A percentile compares a stretch with the other conserved stretches of the same genome.
phyloP scores from a whole-genome alignment of 495 filamentous ascomycete genomes.

The Penicillium canariense region DNA sequence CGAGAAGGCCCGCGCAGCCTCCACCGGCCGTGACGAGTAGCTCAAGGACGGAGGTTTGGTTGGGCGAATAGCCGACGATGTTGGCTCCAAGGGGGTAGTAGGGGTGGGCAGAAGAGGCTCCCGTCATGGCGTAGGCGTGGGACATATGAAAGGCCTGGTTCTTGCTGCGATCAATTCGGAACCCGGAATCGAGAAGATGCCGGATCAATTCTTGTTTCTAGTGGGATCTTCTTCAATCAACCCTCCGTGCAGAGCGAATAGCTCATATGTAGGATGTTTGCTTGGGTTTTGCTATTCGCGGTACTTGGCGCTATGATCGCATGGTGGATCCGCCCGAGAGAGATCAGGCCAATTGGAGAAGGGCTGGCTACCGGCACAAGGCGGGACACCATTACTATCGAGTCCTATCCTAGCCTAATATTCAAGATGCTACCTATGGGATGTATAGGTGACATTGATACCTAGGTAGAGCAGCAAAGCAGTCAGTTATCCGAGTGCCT shows the following conservation, averaged over 20 bases:
- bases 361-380: too few relatives aligned
- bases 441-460: too few relatives aligned
- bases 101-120: conserved; percentile 48
- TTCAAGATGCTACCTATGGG: too few relatives aligned
- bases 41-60: conserved; percentile 51
- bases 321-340: conserved; percentile 10
- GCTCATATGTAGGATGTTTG: background rate
- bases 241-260: background rate
- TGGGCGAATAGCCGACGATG: conserved; percentile 61
- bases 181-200: background rate
- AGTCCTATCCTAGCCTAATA: too few relatives aligned
- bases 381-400: too few relatives aligned
- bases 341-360: conserved; percentile 4
- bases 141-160: conserved; percentile 5
- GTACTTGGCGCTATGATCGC: background rate
- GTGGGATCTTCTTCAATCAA: background rate
- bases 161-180: background rate
- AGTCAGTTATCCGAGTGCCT: too few relatives aligned
- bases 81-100: conserved; percentile 66
- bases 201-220: background rate
- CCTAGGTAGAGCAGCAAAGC: too few relatives aligned
- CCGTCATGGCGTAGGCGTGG: conserved; percentile 16
- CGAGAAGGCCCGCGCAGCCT: conserved; percentile 51
- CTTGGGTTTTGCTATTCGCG: background rate
- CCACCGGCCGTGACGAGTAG: conserved; percentile 54